Conservation (phyloP, 495 filamentous ascomycete genomes). For the Cercophora scortea region DNA sequence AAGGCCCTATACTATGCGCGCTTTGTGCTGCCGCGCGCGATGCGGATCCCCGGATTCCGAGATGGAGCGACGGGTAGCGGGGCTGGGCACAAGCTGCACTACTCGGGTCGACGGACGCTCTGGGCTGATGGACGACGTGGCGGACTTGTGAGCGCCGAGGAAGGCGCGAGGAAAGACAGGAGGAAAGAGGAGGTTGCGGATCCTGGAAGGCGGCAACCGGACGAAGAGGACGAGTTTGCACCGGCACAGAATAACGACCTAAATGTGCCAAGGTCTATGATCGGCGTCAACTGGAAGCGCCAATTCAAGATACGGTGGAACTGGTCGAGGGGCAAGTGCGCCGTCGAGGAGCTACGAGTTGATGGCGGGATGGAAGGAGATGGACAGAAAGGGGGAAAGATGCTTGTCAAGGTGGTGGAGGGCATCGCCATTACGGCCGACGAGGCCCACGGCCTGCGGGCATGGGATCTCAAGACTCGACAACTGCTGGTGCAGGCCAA, state of each 20-base stretch:
- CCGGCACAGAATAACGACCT: conserved; percentile 30
- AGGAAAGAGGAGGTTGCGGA: not conserved
- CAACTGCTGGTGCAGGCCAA: conserved; percentile 40
- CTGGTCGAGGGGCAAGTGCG: conserved; percentile 79
- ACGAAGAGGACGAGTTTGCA: not conserved
- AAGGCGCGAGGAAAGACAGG: conserved; percentile 4
- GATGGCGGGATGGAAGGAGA: conserved; percentile 17
- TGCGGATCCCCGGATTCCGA: conserved; percentile 62
- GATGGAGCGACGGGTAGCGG: conserved; percentile 25
- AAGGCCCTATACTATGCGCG: conserved; percentile 80
- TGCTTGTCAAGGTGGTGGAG: conserved; percentile 64
- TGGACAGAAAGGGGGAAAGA: conserved; percentile 12
- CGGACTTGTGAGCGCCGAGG: conserved; percentile 45
- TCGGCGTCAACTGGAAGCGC: conserved; percentile 64
- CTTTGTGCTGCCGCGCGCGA: conserved; percentile 79
- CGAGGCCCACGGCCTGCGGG: conserved; percentile 56
- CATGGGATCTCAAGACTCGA: conserved; percentile 64
- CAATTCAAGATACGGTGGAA: conserved; percentile 89
- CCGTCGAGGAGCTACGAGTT: conserved; percentile 67
- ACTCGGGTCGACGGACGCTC: conserved; percentile 64
- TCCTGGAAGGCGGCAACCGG: no score
- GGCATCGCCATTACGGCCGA: conserved; percentile 78
- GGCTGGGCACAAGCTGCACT: conserved; percentile 40
- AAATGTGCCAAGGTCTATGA: conserved; percentile 5
- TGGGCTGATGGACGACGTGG: conserved; percentile 65